A percentile compares a stretch with the other conserved stretches of the same genome.
Conservation (phyloP, 768 basidiomycete species). For the Podaxis mareebaensis region DNA sequence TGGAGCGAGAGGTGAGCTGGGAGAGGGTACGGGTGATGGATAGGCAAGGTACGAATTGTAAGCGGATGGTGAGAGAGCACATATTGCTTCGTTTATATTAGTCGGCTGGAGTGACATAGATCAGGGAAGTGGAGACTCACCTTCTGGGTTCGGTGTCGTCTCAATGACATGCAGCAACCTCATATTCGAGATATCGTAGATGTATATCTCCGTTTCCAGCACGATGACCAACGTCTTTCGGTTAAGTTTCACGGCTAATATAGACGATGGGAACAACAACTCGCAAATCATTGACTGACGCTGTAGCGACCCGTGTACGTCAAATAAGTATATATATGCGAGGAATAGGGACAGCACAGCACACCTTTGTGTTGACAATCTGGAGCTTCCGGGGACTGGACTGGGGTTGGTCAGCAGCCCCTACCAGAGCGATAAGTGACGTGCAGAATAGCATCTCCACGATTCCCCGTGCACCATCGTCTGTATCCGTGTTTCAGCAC, state of each 20-base stretch:
- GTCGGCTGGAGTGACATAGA: neutral
- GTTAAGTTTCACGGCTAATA: conserved; percentile 97
- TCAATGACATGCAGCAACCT: conserved; percentile 96
- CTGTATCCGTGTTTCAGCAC: conserved; percentile 36
- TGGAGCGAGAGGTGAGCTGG: conserved; percentile 55
- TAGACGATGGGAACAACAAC: conserved; percentile 93
- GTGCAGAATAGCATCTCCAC: conserved; percentile 99
- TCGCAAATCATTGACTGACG: conserved; percentile 99
- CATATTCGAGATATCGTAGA: conserved; percentile 99
- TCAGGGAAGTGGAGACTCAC: conserved; percentile 40
- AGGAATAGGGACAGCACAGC: conserved; percentile 19
- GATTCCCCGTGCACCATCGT: conserved; percentile 92
- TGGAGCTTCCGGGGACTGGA: conserved; percentile 92
- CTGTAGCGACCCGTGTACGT: conserved; percentile 38
- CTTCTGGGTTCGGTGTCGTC: conserved; percentile 93
- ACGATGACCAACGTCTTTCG: conserved; percentile 95
- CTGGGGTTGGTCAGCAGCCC: conserved; percentile 89
- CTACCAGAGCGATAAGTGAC: conserved; percentile 94
- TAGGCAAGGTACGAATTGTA: conserved; percentile 96
- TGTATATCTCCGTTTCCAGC: conserved; percentile 96
- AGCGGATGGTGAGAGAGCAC: conserved; percentile 83
- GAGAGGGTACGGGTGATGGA: conserved; percentile 90
- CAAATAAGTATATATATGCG: neutral
- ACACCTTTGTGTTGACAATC: conserved; percentile 97
- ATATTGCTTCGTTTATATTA: conserved; percentile 9